Evolutionary conservation across 1,139 yeast species (phyloP).

Genomic region (Saccharomyces hybrid): DNA sequence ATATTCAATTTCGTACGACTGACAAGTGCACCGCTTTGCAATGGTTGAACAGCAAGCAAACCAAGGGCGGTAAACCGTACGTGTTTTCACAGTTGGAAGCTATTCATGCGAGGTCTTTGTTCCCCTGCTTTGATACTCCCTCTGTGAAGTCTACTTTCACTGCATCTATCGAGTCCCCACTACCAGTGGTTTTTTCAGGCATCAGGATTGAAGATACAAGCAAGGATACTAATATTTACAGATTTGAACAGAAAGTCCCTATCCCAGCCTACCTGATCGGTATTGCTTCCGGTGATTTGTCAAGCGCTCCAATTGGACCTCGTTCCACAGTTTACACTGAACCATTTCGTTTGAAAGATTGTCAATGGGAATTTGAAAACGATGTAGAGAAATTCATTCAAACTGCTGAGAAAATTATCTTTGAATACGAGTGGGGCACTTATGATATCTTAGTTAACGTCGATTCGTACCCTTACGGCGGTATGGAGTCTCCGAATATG

Average conservation of each 20-base stretch:
- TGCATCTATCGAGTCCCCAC: conserved; percentile 54
- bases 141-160: conserved; percentile 62
- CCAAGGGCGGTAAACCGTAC: conserved; percentile 77
- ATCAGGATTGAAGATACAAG: conserved; percentile 19
- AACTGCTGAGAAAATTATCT: conserved; percentile 64
- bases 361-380: conserved; percentile 71
- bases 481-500: conserved; percentile 91
- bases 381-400: conserved; percentile 75
- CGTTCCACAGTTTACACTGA: conserved; percentile 78
- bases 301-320: conserved; percentile 68
- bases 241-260: conserved; percentile 67
- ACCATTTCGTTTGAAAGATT: conserved; percentile 57
- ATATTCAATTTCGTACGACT: conserved; percentile 58
- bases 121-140: conserved; percentile 91
- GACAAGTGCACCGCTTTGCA: conserved; percentile 75
- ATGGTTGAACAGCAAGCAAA: conserved; percentile 69
- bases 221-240: conserved; percentile 31
- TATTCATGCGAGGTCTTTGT: conserved; percentile 79
- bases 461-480: conserved; percentile 84
- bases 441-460: conserved; percentile 80
- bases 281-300: conserved; percentile 76
- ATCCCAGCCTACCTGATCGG: conserved; percentile 82
- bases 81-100: conserved; percentile 89
- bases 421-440: conserved; percentile 76
- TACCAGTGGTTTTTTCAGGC: conserved; percentile 69